Evolutionary conservation across 1,139 yeast genomes (phyloP).

Genomic region (Nadsonia commutata): DNA sequence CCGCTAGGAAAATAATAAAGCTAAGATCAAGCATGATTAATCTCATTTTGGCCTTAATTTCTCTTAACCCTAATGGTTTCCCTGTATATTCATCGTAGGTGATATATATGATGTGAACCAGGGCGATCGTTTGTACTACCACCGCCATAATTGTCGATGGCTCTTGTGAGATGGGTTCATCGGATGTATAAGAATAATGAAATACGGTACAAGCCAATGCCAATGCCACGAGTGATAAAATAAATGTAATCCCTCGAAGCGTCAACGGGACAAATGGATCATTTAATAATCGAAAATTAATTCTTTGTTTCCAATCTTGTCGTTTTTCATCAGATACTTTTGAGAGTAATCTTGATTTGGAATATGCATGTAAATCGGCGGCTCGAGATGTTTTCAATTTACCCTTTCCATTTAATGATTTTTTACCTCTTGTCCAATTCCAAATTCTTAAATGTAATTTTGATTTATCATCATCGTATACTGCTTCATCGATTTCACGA

Average conservation of each 20-base stretch:
- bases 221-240: conserved; percentile 21
- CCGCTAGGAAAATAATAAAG: conserved; percentile 82
- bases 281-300: conserved; percentile 45
- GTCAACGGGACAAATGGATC: conserved; percentile 74
- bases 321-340: conserved; percentile 17
- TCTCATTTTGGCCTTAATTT: conserved; percentile 69
- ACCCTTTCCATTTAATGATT: no score
- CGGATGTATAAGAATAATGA: no score
- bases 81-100: conserved; percentile 86
- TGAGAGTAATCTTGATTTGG: no score
- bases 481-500: no score
- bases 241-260: conserved; percentile 52
- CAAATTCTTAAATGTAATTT: no score
- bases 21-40: conserved; percentile 64
- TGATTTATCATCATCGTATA: no score
- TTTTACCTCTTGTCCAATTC: no score
- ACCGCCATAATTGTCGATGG: conserved; percentile 90
- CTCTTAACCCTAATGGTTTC: conserved; percentile 77
- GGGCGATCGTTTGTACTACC: conserved; percentile 65
- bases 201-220: conserved; percentile 18
- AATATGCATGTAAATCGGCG: no score
- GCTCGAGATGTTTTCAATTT: no score
- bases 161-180: conserved; percentile 47
- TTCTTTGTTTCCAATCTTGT: conserved; percentile 48
- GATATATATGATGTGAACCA: conserved; percentile 63